Evolutionary conservation across 2,329 filamentous ascomycete species (phyloP), one percentile per base, ranked within the genome.

Genomic region (Penicillium polonicum): DNA sequence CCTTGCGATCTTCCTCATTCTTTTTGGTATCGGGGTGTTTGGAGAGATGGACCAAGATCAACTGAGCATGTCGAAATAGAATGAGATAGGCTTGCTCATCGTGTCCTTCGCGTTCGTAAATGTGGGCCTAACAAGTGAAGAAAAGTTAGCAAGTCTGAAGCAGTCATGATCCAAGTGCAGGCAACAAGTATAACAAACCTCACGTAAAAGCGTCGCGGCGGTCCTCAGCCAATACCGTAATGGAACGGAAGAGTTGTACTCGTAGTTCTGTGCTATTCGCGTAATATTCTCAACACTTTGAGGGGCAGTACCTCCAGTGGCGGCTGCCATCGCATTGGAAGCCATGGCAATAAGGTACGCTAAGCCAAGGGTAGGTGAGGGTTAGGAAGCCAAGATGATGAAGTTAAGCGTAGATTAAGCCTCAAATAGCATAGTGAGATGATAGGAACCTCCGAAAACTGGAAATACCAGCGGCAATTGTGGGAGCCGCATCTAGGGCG

Each of bases 81-180:
- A 97, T 86, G 54, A 97, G 83, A 74, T 96, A 99, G 5, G 93
- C 90, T 70, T 94, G 89, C 67, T 92, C 86, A 63, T 91, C 86
- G 75, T 97, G 92, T 68, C 88, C 88, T 74, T 97, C 93, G 42
- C 84, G 83, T 68, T 94, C 83, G 71, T 96, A 96, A 66, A 93
- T 91, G 51, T 85, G 82, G 21, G 91, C 92, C 90, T 97, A 69
- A 13, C 45, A 25, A 13, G 8, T 9, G 5, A 31, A 23, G 29
- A 35, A 35, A 27, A 17, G 27, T 33, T 48, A 17, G 25, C 59
- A 23, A 48, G n/a, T 31, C n/a, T 57, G 33, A 35, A 25, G 21
- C 55, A 23, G 15, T 33, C 25, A 19, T 31, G 38, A 38, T 35
- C 38, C 35, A 19, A 21, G 23, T 52, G 10, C 3, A 48, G 19